These are phyloP conservation scores for Rugosomyces carneus DNA, from an alignment of 1,284 basidiomycete genomes.

Conservation along the genomic window DNA sequence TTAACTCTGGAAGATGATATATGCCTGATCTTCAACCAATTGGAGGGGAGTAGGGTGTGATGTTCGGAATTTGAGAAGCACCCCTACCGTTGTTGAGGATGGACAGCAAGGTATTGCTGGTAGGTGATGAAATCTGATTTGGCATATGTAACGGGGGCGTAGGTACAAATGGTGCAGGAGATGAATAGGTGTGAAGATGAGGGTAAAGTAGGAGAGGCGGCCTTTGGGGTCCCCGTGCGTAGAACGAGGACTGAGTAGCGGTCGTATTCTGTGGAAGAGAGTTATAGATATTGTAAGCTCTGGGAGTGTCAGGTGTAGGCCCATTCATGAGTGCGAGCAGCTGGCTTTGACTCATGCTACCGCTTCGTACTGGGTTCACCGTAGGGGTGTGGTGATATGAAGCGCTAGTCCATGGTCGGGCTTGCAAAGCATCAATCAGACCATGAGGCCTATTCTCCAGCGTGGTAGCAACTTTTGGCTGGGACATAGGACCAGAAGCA, in stretches of 20 bases:
- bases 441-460: neutral
- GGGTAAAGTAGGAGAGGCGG: conserved; percentile 1
- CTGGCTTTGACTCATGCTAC: conserved; percentile 51
- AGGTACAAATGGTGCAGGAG: neutral
- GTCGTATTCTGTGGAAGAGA: neutral
- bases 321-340: conserved; percentile 38
- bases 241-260: conserved; percentile 1
- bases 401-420: conserved; percentile 57
- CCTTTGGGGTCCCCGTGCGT: neutral
- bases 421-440: conserved; percentile 40
- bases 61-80: conserved; percentile 7
- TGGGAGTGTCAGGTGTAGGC: conserved; percentile 2
- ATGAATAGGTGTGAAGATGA: neutral
- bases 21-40: conserved; percentile 2
- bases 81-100: conserved; percentile 15
- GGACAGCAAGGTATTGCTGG: conserved; percentile 15
- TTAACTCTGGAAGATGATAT: neutral
- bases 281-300: neutral
- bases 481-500: conserved; percentile 4
- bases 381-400: conserved; percentile 38
- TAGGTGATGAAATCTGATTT: conserved; percentile 5
- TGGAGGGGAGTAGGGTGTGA: conserved; percentile 6
- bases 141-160: conserved; percentile 1
- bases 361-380: conserved; percentile 26
- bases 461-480: neutral